Evolutionary conservation across 208 protist species (phyloP).

Genomic region (Trypanosoma cruzi): DNA sequence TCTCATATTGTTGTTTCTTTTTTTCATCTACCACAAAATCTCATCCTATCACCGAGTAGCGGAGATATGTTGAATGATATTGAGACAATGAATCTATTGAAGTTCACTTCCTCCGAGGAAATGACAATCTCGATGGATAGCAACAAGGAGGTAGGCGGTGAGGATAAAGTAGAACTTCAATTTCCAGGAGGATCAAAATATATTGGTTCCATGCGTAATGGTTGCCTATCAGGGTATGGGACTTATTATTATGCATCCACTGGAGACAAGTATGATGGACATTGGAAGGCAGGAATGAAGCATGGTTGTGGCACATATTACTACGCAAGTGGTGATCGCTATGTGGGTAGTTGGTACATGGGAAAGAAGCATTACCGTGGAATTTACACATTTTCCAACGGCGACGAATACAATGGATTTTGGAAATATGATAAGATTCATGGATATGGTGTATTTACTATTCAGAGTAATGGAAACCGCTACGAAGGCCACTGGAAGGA

Average conservation of each 20-base stretch:
- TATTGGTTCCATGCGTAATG: slow-evolving; percentile 53
- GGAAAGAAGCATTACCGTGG: slow-evolving; percentile 76
- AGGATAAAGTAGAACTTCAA: slow-evolving; percentile 46
- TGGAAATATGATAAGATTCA: slow-evolving; percentile 66
- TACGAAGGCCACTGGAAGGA: slow-evolving; percentile 69
- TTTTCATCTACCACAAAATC: background rate
- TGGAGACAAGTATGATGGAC: slow-evolving; percentile 65
- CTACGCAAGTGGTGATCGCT: slow-evolving; percentile 59
- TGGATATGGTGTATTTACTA: slow-evolving; percentile 57
- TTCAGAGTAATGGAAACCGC: slow-evolving; percentile 40
- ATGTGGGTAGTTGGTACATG: slow-evolving; percentile 67
- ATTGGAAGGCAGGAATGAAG: slow-evolving; percentile 67
- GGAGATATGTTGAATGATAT: background rate
- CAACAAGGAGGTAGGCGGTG: slow-evolving; percentile 48
- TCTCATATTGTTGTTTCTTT: background rate
- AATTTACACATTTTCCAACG: slow-evolving; percentile 47
- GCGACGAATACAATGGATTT: slow-evolving; percentile 62
- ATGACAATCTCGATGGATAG: slow-evolving; percentile 22
- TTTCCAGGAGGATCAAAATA: slow-evolving; percentile 63
- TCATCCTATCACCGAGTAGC: background rate
- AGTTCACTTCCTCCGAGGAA: background rate
- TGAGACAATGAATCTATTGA: background rate
- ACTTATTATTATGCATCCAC: slow-evolving; percentile 54
- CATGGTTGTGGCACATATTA: slow-evolving; percentile 69
- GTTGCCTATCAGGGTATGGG: slow-evolving; percentile 58